Evolutionary conservation across 1,284 basidiomycete genomes (phyloP), one percentile per base, ranked within the genome.

Genomic region (Rhodotorula sp.): DNA sequence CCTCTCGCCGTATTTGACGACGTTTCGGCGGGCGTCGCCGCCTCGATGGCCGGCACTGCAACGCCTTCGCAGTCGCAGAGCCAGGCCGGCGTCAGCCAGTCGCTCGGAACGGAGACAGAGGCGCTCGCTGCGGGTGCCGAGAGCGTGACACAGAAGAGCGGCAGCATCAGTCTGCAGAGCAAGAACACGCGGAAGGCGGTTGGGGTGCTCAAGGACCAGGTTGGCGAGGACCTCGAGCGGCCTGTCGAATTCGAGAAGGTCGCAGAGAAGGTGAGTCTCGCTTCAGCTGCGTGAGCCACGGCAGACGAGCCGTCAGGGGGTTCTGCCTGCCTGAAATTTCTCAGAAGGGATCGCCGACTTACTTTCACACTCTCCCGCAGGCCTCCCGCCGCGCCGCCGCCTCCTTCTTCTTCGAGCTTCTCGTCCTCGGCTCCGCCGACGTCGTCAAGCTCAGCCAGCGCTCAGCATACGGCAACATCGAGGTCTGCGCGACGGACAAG

Each of bases 331-430:
- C 31, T 31, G 28, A n/a, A n/a, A n/a, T n/a, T n/a, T n/a, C n/a
- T n/a, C n/a, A n/a, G n/a, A n/a, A n/a, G n/a, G n/a, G n/a, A n/a
- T n/a, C n/a, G n/a, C n/a, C n/a, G n/a, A n/a, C n/a, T n/a, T n/a
- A n/a, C n/a, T n/a, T n/a, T n/a, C n/a, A n/a, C 4, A 55, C 13
- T 64, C 24, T 26, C 37, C 56, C 16, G 1, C 74, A 94, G 87
- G 91, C 92, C 13, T 90, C 91, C 13, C 88, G 92, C 62, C 87
- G 92, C 56, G 95, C 94, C 6, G 93, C 94, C 0, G 87, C 94
- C 0, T 88, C 91, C 3, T 98, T 99, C 85, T 99, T 99, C 85
- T 99, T 98, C 78, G 95, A 99, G 81, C 82, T 98, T 62, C 88
- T 99, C 40, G 92, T 97, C 6, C 86, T 99, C 3, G 89, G 92